Conservation (phyloP, 2,329 filamentous ascomycete genomes). For the Phoma sp. region DNA sequence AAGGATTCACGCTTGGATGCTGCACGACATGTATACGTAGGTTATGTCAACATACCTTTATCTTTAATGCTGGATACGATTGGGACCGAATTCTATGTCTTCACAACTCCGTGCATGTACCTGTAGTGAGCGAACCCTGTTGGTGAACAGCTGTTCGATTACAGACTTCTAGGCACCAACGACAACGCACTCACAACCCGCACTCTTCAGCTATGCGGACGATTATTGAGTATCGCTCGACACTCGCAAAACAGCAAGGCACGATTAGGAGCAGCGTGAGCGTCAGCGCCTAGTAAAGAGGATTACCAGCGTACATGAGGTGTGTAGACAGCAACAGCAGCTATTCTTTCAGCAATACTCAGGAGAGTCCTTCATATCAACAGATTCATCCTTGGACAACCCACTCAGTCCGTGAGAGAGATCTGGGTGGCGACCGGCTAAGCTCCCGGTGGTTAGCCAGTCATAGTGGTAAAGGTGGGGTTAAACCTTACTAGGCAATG, state of each 20-base stretch:
- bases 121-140: background rate
- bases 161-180: background rate
- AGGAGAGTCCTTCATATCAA: background rate
- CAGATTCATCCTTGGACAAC: background rate
- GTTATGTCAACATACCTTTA: constrained; percentile 7
- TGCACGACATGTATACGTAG: constrained; percentile 30
- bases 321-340: background rate
- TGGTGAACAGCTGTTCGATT: background rate
- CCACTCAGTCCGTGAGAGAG: background rate
- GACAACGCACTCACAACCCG: background rate
- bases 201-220: background rate
- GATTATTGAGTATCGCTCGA: background rate
- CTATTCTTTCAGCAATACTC: background rate
- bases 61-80: constrained; percentile 10
- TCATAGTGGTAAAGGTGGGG: constrained; percentile 5
- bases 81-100: background rate
- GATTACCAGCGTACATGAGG: background rate
- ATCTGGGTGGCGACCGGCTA: constrained; percentile 4
- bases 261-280: too few relatives aligned
- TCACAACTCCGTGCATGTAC: background rate
- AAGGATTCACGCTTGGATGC: constrained; percentile 22
- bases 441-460: background rate
- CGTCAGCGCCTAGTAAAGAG: too few relatives aligned
- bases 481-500: constrained; percentile 13
- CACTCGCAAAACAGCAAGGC: background rate